Evolutionary conservation across 140 eudicot species (phyloP), one percentile per base, ranked within the genome.

Genomic region (Senecio squalidus): DNA sequence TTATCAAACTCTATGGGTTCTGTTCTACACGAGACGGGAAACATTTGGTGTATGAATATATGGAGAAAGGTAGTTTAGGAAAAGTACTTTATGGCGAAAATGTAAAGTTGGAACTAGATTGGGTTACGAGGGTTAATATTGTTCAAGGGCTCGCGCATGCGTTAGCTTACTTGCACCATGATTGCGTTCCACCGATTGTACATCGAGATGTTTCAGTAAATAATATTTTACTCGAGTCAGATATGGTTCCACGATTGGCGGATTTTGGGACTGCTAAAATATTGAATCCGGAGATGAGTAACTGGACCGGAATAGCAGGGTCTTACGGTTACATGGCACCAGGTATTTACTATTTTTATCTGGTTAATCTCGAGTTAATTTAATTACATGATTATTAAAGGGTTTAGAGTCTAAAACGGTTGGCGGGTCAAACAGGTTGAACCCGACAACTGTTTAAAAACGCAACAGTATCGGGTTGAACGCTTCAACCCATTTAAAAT

Each of bases 301-400:
- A 72, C 39, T 82, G 96, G 99, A 87, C 96, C 5, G 56, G 74
- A 11, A 84, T 75, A 0, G 99, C 89, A 1, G 99, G 99, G 15
- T 82, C 99, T 1, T 92, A 92, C 24, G 95, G 96, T 21, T 92
- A 92, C 60, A 88, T 92, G 96, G 99, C 99, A 56, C 99, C 99
- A 75, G 96, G 99, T 87, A 76, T 29, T 4, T 53, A 60, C n/a
- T n/a, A n/a, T n/a, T n/a, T n/a, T n/a, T 17, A 2, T 14, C 47
- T 58, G 4, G 21, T 17, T 43, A n/a, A 15, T 13, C 7, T n/a
- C 43, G 9, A 36, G 14, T 36, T 36, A 9, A n/a, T 36, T 36
- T 9, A 13, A 36, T 1, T 36, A 36, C 5, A 9, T 9, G 43
- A n/a, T 10, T 9, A n/a, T n/a, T n/a, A n/a, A n/a, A n/a, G n/a